These are phyloP conservation scores for Mortierella claussenii DNA, from an alignment of 192 early-diverging fungal genomes.

Conservation along the genomic window DNA sequence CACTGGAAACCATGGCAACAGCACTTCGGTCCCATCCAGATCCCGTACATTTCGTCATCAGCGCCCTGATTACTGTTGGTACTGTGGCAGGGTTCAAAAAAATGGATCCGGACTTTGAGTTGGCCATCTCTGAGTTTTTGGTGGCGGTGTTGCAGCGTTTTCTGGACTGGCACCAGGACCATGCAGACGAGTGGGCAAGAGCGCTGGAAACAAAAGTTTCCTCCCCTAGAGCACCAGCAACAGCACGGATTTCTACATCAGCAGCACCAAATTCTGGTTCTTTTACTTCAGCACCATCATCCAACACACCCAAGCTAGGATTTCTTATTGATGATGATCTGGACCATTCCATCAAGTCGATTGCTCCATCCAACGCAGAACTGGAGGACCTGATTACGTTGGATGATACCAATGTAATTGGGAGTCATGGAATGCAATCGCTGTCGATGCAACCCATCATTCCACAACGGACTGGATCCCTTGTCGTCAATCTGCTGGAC, in stretches of 20 bases:
- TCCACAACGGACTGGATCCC: constrained; percentile 10
- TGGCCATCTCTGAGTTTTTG: constrained; percentile 15
- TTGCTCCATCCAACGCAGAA: background rate
- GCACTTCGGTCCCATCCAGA: constrained; percentile 15
- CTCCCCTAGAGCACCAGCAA: background rate
- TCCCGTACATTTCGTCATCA: constrained; percentile 21
- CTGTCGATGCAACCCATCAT: background rate
- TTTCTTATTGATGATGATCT: background rate
- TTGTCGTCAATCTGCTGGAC: constrained; percentile 1
- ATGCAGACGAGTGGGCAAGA: background rate
- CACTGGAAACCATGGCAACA: background rate
- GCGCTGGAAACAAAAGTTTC: background rate
- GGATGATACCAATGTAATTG: background rate
- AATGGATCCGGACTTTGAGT: constrained; percentile 19
- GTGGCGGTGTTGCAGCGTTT: background rate
- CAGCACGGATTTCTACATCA: background rate
- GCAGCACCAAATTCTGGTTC: background rate
- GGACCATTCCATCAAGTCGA: background rate
- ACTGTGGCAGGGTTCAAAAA: constrained; percentile 19
- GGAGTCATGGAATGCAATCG: background rate
- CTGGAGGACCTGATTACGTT: background rate
- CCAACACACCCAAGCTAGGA: background rate
- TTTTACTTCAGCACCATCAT: background rate
- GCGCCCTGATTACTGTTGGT: constrained; percentile 22
- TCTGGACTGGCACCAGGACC: constrained; percentile 1